Evolutionary conservation across 352 stramenopile species (phyloP).

Genomic region (Globisporangium mamillatum): DNA sequence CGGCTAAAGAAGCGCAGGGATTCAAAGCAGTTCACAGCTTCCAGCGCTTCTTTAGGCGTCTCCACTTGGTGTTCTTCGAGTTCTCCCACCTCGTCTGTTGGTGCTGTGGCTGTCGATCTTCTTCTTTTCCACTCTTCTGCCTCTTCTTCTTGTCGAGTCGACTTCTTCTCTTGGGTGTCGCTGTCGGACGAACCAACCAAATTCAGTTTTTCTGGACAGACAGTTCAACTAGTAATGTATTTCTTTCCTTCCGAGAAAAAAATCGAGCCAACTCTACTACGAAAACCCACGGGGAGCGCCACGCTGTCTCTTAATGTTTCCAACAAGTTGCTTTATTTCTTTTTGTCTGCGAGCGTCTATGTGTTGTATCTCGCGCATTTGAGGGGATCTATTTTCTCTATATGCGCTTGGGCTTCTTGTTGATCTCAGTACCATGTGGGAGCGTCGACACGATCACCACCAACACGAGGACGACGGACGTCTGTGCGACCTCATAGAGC

Average conservation of each 20-base stretch:
- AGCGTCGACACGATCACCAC: slow-evolving; percentile 16
- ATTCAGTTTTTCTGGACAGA: slow-evolving; percentile 3
- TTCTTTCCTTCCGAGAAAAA: slow-evolving; percentile 22
- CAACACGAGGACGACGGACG: slow-evolving; percentile 33
- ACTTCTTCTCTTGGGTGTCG: slow-evolving; percentile 8
- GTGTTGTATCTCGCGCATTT: not conserved
- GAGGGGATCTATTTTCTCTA: not conserved
- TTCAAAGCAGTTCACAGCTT: slow-evolving; percentile 7
- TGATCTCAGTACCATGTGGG: not conserved
- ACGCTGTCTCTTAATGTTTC: not conserved
- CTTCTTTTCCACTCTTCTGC: not conserved
- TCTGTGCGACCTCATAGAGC: slow-evolving; percentile 71
- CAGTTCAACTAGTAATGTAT: slow-evolving; percentile 27
- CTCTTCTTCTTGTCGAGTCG: not conserved
- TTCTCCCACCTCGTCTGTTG: not conserved
- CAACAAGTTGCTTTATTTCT: slow-evolving; percentile 7
- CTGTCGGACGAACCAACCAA: slow-evolving; percentile 2
- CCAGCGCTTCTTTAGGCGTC: not conserved
- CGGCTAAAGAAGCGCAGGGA: not conserved
- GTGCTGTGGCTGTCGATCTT: not conserved
- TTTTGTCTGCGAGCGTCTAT: not conserved
- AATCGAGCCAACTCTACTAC: not conserved
- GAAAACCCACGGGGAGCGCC: not conserved
- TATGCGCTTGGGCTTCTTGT: not conserved
- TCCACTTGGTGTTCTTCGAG: not conserved